Conservation (phyloP, 139 green algal genomes). For the Coccomyxa sp. region DNA sequence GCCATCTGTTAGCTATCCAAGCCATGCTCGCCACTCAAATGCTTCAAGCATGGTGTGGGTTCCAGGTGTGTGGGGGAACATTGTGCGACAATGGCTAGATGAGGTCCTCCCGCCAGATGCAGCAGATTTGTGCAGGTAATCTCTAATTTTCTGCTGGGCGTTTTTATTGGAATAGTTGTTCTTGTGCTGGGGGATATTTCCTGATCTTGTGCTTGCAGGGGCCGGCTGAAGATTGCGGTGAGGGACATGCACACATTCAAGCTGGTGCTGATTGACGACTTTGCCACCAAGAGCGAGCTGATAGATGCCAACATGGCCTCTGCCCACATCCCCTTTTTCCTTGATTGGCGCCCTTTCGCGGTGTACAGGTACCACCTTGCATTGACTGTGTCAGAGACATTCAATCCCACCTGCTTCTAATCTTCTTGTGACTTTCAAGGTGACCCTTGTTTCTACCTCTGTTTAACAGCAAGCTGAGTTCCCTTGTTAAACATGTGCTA, state of each 20-base stretch:
- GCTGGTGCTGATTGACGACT: constrained; percentile 38
- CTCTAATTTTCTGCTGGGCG: not conserved
- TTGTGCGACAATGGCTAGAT: constrained; percentile 67
- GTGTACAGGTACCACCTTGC: constrained; percentile 26
- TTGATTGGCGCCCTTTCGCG: constrained; percentile 42
- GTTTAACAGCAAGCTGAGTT: too few relatives aligned
- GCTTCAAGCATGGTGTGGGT: not conserved
- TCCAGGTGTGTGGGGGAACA: constrained; percentile 53
- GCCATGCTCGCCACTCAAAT: not conserved
- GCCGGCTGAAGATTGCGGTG: constrained; percentile 38
- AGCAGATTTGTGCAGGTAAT: constrained; percentile 12
- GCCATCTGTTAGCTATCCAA: not conserved
- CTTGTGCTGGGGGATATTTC: not conserved
- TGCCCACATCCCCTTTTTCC: constrained; percentile 67
- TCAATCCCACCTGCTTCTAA: not conserved
- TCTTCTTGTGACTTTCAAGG: not conserved
- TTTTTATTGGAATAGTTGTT: not conserved
- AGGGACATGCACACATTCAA: constrained; percentile 29
- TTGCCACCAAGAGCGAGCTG: constrained; percentile 44
- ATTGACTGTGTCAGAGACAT: not conserved
- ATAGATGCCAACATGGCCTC: constrained; percentile 54
- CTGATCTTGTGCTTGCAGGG: not conserved
- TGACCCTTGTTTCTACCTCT: not conserved
- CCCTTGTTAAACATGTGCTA: not conserved
- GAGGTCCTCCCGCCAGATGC: constrained; percentile 64